phyloP scores from a whole-genome alignment of 2,329 filamentous ascomycete genomes.

The Aureobasidium leucospermi region DNA sequence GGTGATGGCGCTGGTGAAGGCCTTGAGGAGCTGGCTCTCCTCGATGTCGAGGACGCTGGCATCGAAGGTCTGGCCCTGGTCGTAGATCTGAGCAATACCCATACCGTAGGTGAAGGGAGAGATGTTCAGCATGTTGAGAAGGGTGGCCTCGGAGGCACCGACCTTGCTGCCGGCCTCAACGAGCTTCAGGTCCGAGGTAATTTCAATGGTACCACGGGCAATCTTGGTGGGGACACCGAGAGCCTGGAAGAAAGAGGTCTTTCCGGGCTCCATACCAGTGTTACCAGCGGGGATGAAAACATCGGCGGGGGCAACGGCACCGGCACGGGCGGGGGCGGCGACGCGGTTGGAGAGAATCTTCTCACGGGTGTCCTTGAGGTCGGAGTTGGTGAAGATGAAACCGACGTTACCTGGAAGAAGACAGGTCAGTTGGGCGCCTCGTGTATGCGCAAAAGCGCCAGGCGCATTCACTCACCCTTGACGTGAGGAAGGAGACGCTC shows the following conservation, averaged over 20 bases:
- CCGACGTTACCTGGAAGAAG: slow-evolving; percentile 68
- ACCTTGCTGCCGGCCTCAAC: slow-evolving; percentile 90
- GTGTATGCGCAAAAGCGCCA: slow-evolving; percentile 80
- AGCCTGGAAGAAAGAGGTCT: slow-evolving; percentile 99
- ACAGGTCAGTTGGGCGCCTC: slow-evolving; percentile 38
- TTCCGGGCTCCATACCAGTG: slow-evolving; percentile 99
- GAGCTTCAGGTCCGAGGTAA: slow-evolving; percentile 95
- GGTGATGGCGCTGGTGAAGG: slow-evolving; percentile 72
- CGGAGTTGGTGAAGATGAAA: slow-evolving; percentile 98
- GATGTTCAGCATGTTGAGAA: slow-evolving; percentile 99
- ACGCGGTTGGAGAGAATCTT: slow-evolving; percentile 97
- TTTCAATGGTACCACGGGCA: slow-evolving; percentile 99
- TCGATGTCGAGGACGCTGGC: slow-evolving; percentile 83
- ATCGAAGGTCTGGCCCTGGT: slow-evolving; percentile 89
- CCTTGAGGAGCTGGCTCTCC: slow-evolving; percentile 85
- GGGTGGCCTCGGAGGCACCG: slow-evolving; percentile 95
- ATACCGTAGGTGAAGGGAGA: slow-evolving; percentile 99
- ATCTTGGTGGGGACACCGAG: slow-evolving; percentile 99
- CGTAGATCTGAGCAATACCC: slow-evolving; percentile 93
- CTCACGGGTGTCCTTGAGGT: slow-evolving; percentile 86
- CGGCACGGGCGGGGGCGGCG: slow-evolving; percentile 93
- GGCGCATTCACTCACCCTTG: slow-evolving; percentile 49
- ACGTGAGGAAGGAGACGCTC: slow-evolving; percentile 94
- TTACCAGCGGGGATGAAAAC: slow-evolving; percentile 96
- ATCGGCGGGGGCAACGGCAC: slow-evolving; percentile 87